Base-by-base conservation (phyloP, 352 stramenopile genomes). In the Blastocystis sp. region DNA sequence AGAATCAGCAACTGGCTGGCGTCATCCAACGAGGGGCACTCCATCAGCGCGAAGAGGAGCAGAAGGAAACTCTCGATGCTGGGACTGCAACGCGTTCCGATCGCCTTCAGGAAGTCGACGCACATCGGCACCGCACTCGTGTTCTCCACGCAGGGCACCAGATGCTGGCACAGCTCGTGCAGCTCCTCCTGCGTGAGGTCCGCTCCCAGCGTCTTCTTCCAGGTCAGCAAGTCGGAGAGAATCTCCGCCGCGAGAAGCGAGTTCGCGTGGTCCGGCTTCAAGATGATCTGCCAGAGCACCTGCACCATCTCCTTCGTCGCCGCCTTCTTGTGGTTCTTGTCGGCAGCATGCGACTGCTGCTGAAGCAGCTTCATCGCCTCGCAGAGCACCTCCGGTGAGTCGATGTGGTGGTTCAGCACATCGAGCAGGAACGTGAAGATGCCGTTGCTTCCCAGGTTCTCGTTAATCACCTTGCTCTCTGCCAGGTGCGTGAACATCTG, bases 261-360 rank as follows among this genome's bases (percentile, higher is more conserved):
- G 32, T 65, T 81, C 29, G 49, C 36, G 32, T 81, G 69, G 36
- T 81, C 69, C 34, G 40, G 21, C 7, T 42, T 29, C 4, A 81
- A 44, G 21, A 81, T 44, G 40, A 81, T 57, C 69, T 59, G n/a
- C 34, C 69, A 81, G 44, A 81, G 29, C 18, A 48, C 48, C 32
- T 51, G 18, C 11, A 59, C 16, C 69, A 81, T 81, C 46, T 65
- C 69, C 46, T 29, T 16, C 3, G 69, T 48, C 16, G 69, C 69
- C 18, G 42, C 46, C 69, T 81, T 81, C 69, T 81, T 81, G 69
- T 81, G 69, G 69, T 81, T 81, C 69, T 81, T 81, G 6, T 61
- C 69, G 40, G 49, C 42, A 9, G 69, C 69, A 29, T 59, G 21
- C 6, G 46, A 38, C 69, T 81, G 69, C 53, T 81, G 46, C 18